Base-by-base conservation (phyloP, 2,329 filamentous ascomycete species). In the Alternaria solani region DNA sequence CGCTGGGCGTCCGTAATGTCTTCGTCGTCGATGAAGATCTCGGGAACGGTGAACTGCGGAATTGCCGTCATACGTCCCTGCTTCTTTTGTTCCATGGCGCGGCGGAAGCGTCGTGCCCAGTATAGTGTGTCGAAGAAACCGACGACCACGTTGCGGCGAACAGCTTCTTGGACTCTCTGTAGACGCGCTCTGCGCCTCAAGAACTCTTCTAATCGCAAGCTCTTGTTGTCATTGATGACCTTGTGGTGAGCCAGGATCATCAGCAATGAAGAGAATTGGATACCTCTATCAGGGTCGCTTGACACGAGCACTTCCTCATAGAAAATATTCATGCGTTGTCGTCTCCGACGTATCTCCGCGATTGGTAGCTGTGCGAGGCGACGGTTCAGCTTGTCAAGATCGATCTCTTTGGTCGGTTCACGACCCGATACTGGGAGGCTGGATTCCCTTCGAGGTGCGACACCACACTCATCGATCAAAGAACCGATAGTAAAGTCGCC, bases 201-300 rank as follows among this genome's bases (percentile, higher is more conserved):
- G 78, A 97, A 99, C 75, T 99, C 95, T 73, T 99, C 95, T 2
- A 99, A 86, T 63, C 92, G 90, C 74, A 99, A 82, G 79, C 93
- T 97, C 84, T 97, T 97, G 82, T 91, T 97, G 79, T 99, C 95
- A 68, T 90, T 97, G 77, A 99, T 99, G 73, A 99, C 93, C 73
- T 98, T 99, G 84, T 99, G 96, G 79, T 99, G 95, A 34, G 96
- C 94, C 58, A 99, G 84, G 62, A 96, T 96, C 91, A 99, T 95
- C 52, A 99, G 84, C 23, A 97, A 90, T 7, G 91, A 90, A 3
- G 93, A 95, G 78, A 99, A 99, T 0, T 92, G 90, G 61, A 99
- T 96, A 48, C 95, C 95, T 63, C 88, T 87, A 72, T 96, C 92
- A 1, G 90, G 91, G 77, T 99, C 94, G 5, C 94, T 93, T 5